phyloP scores from a whole-genome alignment of 2,329 filamentous ascomycete species.

The Colletotrichum neosansevieriae region DNA sequence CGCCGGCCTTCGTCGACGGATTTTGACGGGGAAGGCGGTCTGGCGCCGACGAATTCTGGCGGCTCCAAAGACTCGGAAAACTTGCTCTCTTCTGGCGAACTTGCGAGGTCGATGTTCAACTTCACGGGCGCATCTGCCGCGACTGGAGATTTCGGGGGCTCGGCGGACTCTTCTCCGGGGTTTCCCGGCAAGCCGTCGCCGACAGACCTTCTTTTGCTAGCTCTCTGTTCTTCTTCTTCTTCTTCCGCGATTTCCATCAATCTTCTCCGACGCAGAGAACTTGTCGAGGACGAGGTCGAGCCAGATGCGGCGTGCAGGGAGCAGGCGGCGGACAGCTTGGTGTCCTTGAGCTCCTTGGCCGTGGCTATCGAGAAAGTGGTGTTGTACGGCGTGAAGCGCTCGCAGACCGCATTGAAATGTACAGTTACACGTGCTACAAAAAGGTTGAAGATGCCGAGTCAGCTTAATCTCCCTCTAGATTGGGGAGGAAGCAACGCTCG shows the following conservation, averaged over 20 bases:
- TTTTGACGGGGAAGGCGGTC: slow-evolving; percentile 59
- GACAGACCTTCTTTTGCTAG: slow-evolving; percentile 69
- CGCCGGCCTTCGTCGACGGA: slow-evolving; percentile 59
- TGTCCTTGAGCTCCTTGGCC: slow-evolving; percentile 86
- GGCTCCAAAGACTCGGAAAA: slow-evolving; percentile 64
- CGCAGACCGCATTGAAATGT: slow-evolving; percentile 75
- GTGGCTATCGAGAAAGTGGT: slow-evolving; percentile 81
- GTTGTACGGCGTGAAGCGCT: slow-evolving; percentile 86
- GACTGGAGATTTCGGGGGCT: slow-evolving; percentile 48
- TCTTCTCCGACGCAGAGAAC: slow-evolving; percentile 80
- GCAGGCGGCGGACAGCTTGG: slow-evolving; percentile 87
- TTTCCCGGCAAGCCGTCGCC: slow-evolving; percentile 54
- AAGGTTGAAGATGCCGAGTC: slow-evolving; percentile 30
- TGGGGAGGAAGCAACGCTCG: slow-evolving; percentile 27
- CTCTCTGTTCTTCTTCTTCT: slow-evolving; percentile 79
- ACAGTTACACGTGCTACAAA: slow-evolving; percentile 81
- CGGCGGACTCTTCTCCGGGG: slow-evolving; percentile 44
- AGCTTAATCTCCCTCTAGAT: slow-evolving; percentile 33
- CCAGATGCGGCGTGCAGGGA: slow-evolving; percentile 89
- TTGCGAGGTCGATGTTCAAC: slow-evolving; percentile 65
- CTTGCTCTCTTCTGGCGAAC: slow-evolving; percentile 61
- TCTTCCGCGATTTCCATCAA: slow-evolving; percentile 96
- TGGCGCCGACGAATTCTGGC: slow-evolving; percentile 63
- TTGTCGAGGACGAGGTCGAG: slow-evolving; percentile 86
- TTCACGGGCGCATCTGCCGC: slow-evolving; percentile 54